Conservation (phyloP, 352 stramenopile species). For the Phytophthora fragariaefolia region DNA sequence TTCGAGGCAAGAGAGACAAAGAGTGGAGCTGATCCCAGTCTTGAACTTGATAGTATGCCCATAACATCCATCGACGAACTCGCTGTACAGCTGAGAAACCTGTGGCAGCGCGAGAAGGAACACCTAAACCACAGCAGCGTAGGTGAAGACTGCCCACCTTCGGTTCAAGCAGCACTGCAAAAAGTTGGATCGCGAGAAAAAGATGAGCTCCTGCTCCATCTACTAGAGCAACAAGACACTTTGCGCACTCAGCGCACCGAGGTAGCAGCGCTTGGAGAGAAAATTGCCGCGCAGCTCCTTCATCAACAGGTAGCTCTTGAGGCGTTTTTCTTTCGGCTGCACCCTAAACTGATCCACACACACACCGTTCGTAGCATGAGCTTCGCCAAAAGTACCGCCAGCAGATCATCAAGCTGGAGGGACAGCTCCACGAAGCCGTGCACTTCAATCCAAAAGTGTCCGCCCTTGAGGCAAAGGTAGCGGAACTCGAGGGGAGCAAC, state of each 20-base stretch:
- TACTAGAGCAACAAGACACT: constrained; percentile 51
- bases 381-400: constrained; percentile 55
- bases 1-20: background rate
- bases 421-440: constrained; percentile 51
- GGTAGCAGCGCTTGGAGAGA: constrained; percentile 62
- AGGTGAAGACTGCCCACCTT: background rate
- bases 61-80: constrained; percentile 32
- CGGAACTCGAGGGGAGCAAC: constrained; percentile 46
- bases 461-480: constrained; percentile 49
- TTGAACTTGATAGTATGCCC: background rate
- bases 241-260: constrained; percentile 53
- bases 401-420: constrained; percentile 47
- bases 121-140: constrained; percentile 1
- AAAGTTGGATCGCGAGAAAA: constrained; percentile 69
- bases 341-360: background rate
- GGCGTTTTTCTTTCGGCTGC: background rate
- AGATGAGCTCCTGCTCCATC: constrained; percentile 54
- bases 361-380: constrained; percentile 46
- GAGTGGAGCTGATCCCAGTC: background rate
- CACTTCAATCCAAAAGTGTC: constrained; percentile 60
- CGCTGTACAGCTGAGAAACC: constrained; percentile 31
- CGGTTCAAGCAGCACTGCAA: constrained; percentile 35
- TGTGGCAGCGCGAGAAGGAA: constrained; percentile 31
- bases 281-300: constrained; percentile 71
- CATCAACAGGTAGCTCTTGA: constrained; percentile 54